phyloP scores from a whole-genome alignment of 306 rosid genomes.

The Argentina anserina region DNA sequence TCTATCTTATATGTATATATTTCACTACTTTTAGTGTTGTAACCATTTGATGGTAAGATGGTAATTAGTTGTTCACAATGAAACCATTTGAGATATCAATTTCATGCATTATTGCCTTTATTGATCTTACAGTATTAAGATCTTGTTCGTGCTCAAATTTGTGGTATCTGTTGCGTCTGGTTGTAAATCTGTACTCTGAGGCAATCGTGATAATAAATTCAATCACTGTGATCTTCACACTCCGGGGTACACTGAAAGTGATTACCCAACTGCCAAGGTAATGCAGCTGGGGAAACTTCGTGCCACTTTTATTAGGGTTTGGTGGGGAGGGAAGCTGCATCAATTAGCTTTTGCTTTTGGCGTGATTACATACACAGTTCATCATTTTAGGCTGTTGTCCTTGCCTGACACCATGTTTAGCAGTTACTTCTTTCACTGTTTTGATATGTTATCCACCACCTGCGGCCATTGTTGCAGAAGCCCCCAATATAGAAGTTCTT shows the following conservation, averaged over 20 bases:
- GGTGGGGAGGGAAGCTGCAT: neutral
- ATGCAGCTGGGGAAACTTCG: no score
- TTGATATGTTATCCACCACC: slow-evolving; percentile 1
- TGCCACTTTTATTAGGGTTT: neutral
- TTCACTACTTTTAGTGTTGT: slow-evolving; percentile 10
- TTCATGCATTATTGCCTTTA: neutral
- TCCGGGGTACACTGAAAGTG: neutral
- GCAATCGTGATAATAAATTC: neutral
- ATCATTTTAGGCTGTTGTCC: neutral
- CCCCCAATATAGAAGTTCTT: neutral
- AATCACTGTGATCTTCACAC: neutral
- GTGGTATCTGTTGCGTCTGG: neutral
- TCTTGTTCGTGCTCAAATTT: neutral
- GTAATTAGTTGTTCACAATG: neutral
- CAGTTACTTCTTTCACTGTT: neutral
- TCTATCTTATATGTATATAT: slow-evolving; percentile 18
- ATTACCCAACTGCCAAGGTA: neutral
- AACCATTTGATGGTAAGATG: neutral
- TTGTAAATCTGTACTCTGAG: neutral
- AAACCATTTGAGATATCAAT: neutral
- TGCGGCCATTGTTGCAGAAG: slow-evolving; percentile 3
- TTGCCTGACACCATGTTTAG: neutral
- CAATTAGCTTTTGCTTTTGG: neutral
- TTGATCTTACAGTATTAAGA: neutral
- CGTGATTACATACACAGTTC: neutral